Evolutionary conservation across 2,329 filamentous ascomycete species (phyloP).

Genomic region (Pestalotiopsis sp.): DNA sequence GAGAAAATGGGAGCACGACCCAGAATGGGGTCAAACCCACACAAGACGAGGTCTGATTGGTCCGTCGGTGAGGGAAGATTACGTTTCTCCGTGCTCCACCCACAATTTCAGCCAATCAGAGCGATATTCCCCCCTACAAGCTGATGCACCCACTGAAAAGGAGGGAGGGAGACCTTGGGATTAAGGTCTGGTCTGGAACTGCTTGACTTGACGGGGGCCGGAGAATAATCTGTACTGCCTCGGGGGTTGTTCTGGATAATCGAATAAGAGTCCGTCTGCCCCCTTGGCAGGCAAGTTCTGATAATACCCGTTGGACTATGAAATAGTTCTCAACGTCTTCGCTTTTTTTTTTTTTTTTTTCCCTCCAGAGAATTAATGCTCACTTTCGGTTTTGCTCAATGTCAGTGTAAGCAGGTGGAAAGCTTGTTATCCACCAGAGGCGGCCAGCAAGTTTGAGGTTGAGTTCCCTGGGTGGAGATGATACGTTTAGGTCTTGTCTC

Average conservation of each 20-base stretch:
- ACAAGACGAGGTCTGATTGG: background rate
- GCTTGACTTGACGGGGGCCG: background rate
- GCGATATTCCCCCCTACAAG: background rate
- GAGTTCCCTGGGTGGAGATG: background rate
- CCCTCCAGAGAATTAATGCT: background rate
- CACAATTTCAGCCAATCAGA: background rate
- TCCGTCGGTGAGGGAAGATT: background rate
- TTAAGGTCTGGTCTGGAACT: background rate
- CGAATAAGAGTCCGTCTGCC: background rate
- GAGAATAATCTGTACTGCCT: background rate
- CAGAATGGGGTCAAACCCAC: slow-evolving; percentile 8
- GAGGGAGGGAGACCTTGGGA: background rate
- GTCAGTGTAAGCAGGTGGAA: background rate
- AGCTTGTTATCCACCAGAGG: background rate
- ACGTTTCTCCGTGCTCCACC: slow-evolving; percentile 5
- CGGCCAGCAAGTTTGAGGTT: background rate
- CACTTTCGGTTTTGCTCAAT: background rate
- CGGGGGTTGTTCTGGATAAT: background rate
- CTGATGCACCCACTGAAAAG: background rate
- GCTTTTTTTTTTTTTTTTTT: background rate
- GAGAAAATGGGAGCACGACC: slow-evolving; percentile 4
- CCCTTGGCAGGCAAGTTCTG: background rate
- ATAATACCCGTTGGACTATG: background rate
- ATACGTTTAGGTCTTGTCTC: background rate
- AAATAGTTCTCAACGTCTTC: too few relatives aligned